Base-by-base conservation (phyloP, 78 protist species). In the slime mould (Dictyostelium discoideum) region DNA sequence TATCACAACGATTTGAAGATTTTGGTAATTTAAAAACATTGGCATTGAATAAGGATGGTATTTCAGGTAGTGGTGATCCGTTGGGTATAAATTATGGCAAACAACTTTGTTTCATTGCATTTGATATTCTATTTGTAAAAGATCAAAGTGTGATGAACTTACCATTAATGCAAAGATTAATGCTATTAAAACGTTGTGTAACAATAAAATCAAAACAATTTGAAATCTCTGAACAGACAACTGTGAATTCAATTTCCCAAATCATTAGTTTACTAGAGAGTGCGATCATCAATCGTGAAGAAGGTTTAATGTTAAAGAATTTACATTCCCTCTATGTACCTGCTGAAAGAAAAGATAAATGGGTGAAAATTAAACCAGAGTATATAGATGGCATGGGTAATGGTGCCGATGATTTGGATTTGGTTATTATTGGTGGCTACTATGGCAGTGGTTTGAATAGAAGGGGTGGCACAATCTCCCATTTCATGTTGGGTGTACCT, bases 331-430 rank as follows among this genome's bases (percentile, higher is more conserved):
- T 48, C 4, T 98, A 98, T 85, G 63, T 24, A 8, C 97, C 97
- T 2, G 97, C 72, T 29, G 97, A 92, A 54, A 77, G 99, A 22
- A 79, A 67, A 16, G 87, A 44, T 42, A 87, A 88, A 32, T 98
- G 99, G 99, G 16, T 87, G 40, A 98, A 98, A 80, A 37, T 98
- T 40, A 98, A 98, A 81, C 98, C 98, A 14, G 99, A 98, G 26
- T 98, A 98, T 77, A 40, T 96, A 24, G 97, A 96, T 65, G 96
- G 97, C 3, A 80, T 94, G 2, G 96, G 96, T 2, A 97, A 95
- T 57, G 97, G 95, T 24, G 97, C 94, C 0, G 97, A 97, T 69
- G 97, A 97, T 37, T 77, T 98, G 16, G 99, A 98, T 78, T 72
- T 98, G 1, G 95, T 98, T 78, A 78, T 97, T 2, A 83, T 98